Evolutionary conservation across 257 asterid species (phyloP).

Genomic region (Solanum chilense): DNA sequence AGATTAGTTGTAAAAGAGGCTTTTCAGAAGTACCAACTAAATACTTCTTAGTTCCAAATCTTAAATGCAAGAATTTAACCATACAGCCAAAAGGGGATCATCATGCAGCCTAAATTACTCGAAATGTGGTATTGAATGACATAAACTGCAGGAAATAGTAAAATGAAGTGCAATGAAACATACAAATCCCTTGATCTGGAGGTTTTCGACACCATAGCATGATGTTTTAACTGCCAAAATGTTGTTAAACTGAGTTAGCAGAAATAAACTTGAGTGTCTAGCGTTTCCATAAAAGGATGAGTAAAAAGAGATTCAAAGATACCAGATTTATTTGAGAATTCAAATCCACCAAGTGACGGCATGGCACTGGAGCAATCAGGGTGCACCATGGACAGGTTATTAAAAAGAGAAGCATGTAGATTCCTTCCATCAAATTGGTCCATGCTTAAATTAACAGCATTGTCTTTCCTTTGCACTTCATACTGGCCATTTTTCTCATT

Average conservation of each 20-base stretch:
- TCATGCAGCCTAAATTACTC: neutral
- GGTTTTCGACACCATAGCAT: conserved; percentile 35
- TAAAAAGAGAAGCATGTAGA: conserved; percentile 59
- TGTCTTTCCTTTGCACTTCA: conserved; percentile 56
- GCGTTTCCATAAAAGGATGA: neutral
- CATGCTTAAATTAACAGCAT: conserved; percentile 22
- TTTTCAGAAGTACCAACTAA: neutral
- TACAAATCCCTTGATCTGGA: conserved; percentile 66
- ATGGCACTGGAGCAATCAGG: conserved; percentile 51
- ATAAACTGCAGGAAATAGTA: neutral
- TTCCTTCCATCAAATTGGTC: conserved; percentile 38
- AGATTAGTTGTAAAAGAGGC: neutral
- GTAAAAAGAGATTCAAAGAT: neutral
- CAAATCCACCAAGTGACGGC: conserved; percentile 63
- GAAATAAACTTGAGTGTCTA: neutral
- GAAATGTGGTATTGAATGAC: neutral
- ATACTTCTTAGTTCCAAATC: neutral
- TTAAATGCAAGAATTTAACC: neutral
- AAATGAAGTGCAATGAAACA: conserved; percentile 15
- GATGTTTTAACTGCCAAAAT: conserved; percentile 62
- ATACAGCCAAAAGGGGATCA: neutral
- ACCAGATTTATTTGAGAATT: conserved; percentile 70
- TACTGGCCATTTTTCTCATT: conserved; percentile 35
- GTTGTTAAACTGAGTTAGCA: conserved; percentile 11
- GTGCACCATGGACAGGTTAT: conserved; percentile 45